Evolutionary conservation across 352 stramenopile species (phyloP).

Genomic region (Pythium biforme): DNA sequence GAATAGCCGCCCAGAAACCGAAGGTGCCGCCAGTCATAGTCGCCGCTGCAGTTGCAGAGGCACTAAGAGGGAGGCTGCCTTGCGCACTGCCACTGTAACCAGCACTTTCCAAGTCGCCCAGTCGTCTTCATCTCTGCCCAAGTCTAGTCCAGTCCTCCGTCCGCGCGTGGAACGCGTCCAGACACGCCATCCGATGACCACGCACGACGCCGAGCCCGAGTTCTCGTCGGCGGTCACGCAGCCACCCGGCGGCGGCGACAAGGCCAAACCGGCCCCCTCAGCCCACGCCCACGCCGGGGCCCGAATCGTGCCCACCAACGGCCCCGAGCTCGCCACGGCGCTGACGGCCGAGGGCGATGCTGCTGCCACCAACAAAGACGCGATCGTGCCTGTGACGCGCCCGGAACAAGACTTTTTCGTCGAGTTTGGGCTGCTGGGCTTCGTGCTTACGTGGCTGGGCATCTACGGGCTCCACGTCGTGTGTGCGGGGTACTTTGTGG

Average conservation of each 20-base stretch:
- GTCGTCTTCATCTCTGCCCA: too few species aligned
- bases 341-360: neutral
- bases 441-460: conserved; percentile 2
- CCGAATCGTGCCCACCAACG: neutral
- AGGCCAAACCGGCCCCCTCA: neutral
- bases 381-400: neutral
- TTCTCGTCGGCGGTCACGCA: conserved; percentile 1
- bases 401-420: neutral
- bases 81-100: too few species aligned
- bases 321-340: neutral
- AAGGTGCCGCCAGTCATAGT: too few species aligned
- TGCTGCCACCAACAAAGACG: neutral
- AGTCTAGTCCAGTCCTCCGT: too few species aligned
- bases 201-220: neutral
- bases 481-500: conserved; percentile 1
- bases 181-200: too few species aligned
- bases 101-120: too few species aligned
- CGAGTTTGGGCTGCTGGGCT: neutral
- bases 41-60: too few species aligned
- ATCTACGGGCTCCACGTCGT: conserved; percentile 9
- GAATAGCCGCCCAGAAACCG: too few species aligned
- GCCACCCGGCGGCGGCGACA: neutral
- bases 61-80: too few species aligned
- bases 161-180: too few species aligned
- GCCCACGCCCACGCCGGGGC: neutral